Evolutionary conservation across 208 protist species (phyloP), one percentile per base, ranked within the genome.

Genomic region (Leptomonas pyrrhocoris): DNA sequence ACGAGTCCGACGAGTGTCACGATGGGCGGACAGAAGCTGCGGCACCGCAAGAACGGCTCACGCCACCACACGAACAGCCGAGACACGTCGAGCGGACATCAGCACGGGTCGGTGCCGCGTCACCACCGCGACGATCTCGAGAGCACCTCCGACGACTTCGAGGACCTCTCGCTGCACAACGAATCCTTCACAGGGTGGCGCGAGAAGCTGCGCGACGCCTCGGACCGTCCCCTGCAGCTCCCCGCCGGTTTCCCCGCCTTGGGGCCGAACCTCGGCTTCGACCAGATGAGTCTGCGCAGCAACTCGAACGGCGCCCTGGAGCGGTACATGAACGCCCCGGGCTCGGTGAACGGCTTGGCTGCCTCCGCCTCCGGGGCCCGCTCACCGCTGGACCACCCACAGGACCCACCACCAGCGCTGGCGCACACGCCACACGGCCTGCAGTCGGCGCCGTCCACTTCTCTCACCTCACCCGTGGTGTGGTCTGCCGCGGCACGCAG

Each of bases 131-230:
- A 80, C 2, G 57, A 68, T 42, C 65, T 81, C 30, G 69, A 77
- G 60, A 81, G 77, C 49, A 81, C 77, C 15, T 81, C 77, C 21
- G 77, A 81, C 31, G 77, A 81, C 48, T 81, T 81, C 16, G 77
- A 81, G 21, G 77, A 78, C 27, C n/a, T 53, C 6, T 74, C 68
- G 7, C 45, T 67, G 68, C 68, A 56, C 45, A 62, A 63, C 66
- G 56, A 30, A n/a, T 30, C 40, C 54, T 63, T 56, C 30, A 6
- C 21, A 8, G 16, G 31, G 9, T 23, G 42, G 12, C 54, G 31
- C 7, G 54, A 64, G 54, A 51, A 36, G 53, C 28, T 57, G 42
- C 42, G 55, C 21, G 66, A 61, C 25, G 49, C 49, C 19, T 54
- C 49, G 30, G 57, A 48, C 34, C 23, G 57, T 27, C n/a, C 36